Percentiles rank a stretch among this genome's conserved stretches.
Evolutionary conservation across 305 asterid species (phyloP).

Genomic region (Fraxinus greggii): DNA sequence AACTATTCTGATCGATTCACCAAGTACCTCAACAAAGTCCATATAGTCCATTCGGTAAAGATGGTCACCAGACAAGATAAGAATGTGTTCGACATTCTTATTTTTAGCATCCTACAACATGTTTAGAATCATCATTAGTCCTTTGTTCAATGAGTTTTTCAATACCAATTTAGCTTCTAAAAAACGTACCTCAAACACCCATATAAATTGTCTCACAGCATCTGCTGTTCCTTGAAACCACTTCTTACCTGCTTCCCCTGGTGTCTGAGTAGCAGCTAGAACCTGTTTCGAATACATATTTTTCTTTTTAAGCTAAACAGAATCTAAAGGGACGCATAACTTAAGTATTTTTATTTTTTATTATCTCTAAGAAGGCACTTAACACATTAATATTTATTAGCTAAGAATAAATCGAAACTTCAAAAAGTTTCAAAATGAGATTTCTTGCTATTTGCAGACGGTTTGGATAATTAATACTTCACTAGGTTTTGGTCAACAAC

Average conservation of each 20-base stretch:
- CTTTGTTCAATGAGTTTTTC: background rate
- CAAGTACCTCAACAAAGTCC: slow-evolving; percentile 90
- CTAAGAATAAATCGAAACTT: background rate
- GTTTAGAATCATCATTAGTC: slow-evolving; percentile 18
- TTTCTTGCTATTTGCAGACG: background rate
- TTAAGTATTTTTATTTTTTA: background rate
- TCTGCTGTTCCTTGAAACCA: slow-evolving; percentile 99
- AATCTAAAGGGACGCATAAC: background rate
- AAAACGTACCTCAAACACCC: slow-evolving; percentile 86
- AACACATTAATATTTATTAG: background rate
- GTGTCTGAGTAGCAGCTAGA: slow-evolving; percentile 94
- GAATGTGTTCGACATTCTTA: slow-evolving; percentile 71
- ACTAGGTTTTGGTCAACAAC: background rate
- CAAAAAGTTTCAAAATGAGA: background rate
- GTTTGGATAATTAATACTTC: background rate
- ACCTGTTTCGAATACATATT: slow-evolving; percentile 42
- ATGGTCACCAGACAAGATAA: slow-evolving; percentile 94
- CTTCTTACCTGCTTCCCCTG: slow-evolving; percentile 83
- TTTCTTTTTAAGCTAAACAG: background rate
- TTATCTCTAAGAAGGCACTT: background rate
- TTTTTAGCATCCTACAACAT: slow-evolving; percentile 69
- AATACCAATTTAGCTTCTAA: background rate
- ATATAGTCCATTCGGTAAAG: slow-evolving; percentile 94
- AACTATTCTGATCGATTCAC: background rate
- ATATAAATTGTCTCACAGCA: slow-evolving; percentile 87